A percentile compares a stretch with the other conserved stretches of the same genome.
Conservation (phyloP, 441 rosid species). For the Daphne laureola region DNA sequence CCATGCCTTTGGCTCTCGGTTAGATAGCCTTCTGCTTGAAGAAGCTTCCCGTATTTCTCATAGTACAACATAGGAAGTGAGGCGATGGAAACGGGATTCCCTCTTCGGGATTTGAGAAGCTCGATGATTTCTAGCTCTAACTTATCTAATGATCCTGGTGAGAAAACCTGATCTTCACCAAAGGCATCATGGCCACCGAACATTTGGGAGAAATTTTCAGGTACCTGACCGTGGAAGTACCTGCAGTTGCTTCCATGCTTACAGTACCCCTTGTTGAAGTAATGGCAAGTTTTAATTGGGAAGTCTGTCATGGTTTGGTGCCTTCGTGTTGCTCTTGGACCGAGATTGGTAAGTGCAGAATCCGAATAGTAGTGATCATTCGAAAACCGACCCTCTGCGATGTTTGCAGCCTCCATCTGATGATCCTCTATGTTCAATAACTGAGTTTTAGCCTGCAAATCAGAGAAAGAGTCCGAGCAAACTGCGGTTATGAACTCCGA, state of each 20-base stretch:
- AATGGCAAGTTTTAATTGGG: constrained; percentile 47
- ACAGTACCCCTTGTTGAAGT: constrained; percentile 57
- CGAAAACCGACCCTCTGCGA: constrained; percentile 26
- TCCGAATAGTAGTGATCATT: constrained; percentile 30
- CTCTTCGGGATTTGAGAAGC: constrained; percentile 47
- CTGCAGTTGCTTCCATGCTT: constrained; percentile 63
- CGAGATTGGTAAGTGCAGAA: constrained; percentile 20
- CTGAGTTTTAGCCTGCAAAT: constrained; percentile 29
- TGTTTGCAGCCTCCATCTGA: constrained; percentile 26
- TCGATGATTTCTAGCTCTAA: constrained; percentile 49
- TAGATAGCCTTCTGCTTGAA: constrained; percentile 69
- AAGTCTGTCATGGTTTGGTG: constrained; percentile 22
- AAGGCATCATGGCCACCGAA: constrained; percentile 21
- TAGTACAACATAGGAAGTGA: constrained; percentile 61
- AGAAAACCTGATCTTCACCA: constrained; percentile 35
- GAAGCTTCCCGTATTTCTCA: constrained; percentile 47
- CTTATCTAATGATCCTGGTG: constrained; percentile 37
- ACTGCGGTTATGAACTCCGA: constrained; percentile 21
- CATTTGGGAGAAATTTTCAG: constrained; percentile 26
- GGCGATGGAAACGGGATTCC: constrained; percentile 58
- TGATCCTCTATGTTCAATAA: constrained; percentile 40
- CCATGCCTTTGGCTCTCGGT: constrained; percentile 79
- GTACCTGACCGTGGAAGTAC: constrained; percentile 42
- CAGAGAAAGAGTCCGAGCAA: constrained; percentile 28
- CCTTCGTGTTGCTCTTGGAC: constrained; percentile 20